Base-by-base conservation (phyloP, 805 yeast species). In the Ogataea zsoltii region DNA sequence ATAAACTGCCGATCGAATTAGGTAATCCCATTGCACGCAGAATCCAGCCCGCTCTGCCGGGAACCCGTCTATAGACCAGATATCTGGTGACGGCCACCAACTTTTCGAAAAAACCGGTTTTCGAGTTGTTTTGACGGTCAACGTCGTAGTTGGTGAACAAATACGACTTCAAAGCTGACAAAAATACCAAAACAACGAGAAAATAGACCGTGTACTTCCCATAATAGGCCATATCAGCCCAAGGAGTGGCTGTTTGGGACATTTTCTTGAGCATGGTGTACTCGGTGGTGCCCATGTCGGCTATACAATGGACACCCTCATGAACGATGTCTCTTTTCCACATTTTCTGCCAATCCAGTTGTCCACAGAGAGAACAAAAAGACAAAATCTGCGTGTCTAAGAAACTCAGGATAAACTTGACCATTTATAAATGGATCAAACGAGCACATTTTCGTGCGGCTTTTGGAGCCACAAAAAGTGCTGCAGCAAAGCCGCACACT, bases 171-270 rank as follows among this genome's bases (percentile, higher is more conserved):
- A 72, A 2, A 3, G 63, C 44, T 1, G 70, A 69, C 1, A 68
- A 45, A 25, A 61, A 59, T 7, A 74, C 55, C 5, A 69, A 54
- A 2, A 68, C 76, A 9, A 60, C 67, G 3, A 72, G 71, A 49
- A 67, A 69, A 48, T 75, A 75, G 0, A 68, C 49, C 13, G 75
- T 64, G 42, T 66, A 67, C 26, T 64, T 60, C 2, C 70, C 77
- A 50, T 70, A 75, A 1, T 38, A 19, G 61, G 39, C 46, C 52
- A 31, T 60, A 43, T 65, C 66, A 57, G 69, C 61, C 32, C 56
- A 60, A 2, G 55, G 35, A 33, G 64, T 54, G 4, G 53, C 60
- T 0, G 57, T 55, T 45, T 71, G 76, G 46, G 70, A 69, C 10
- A 36, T 47, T 10, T n/a, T 46, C 4, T 37, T 16, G 19, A 55